A percentile compares a stretch with the other conserved stretches of the same genome.
These are phyloP conservation scores for Morella rubra DNA, from an alignment of 306 rosid genomes.

Conservation along the genomic window DNA sequence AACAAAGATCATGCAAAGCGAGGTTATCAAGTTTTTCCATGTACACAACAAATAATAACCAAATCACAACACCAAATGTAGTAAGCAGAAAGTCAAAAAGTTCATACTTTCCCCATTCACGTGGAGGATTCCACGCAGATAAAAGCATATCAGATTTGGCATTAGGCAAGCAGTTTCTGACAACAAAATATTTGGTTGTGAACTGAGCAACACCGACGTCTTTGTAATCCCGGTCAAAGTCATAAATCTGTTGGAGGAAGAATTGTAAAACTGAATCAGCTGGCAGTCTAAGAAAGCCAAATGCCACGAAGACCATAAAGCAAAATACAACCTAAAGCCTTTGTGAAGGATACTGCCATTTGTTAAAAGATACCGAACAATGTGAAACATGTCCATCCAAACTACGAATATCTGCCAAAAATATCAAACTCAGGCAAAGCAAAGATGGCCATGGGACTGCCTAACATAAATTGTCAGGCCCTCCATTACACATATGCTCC, in stretches of 20 bases:
- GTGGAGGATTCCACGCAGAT: conserved; percentile 96
- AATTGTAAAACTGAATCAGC: conserved; percentile 34
- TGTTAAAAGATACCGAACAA: neutral
- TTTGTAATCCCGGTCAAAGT: conserved; percentile 97
- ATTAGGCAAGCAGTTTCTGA: conserved; percentile 84
- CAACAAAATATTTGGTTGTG: conserved; percentile 87
- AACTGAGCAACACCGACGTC: conserved; percentile 93
- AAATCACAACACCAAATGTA: conserved; percentile 12
- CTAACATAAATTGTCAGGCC: neutral
- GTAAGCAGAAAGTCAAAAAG: conserved; percentile 27
- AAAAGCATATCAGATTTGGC: conserved; percentile 97
- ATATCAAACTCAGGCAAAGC: neutral
- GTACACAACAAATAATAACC: conserved; percentile 19
- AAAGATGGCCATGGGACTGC: neutral
- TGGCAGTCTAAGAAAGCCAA: conserved; percentile 5
- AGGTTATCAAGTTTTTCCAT: neutral
- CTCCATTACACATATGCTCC: neutral
- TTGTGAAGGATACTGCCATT: neutral
- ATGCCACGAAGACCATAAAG: conserved; percentile 8
- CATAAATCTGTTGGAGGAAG: conserved; percentile 59
- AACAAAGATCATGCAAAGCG: neutral
- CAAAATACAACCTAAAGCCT: neutral
- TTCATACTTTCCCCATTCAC: conserved; percentile 92
- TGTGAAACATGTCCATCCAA: neutral
- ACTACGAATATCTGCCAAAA: neutral